These are phyloP conservation scores for Fomes fomentarius DNA, from an alignment of 1,284 basidiomycete species.

Conservation along the genomic window DNA sequence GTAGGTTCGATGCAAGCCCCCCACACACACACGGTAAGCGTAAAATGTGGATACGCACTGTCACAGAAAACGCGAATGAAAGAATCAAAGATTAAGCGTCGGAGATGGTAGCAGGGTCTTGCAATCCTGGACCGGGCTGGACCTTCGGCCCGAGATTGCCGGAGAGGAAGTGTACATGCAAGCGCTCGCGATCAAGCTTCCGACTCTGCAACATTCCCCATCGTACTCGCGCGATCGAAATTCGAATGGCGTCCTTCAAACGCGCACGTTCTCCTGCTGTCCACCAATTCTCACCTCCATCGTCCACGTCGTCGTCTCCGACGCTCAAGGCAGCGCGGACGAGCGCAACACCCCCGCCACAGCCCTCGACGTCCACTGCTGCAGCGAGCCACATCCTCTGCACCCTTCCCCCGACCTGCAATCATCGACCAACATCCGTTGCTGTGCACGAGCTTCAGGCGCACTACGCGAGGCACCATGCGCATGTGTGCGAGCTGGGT, in stretches of 20 bases:
- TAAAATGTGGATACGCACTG: too few relatives aligned
- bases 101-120: too few relatives aligned
- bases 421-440: conserved; percentile 61
- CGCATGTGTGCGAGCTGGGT: conserved; percentile 74
- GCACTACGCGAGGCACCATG: conserved; percentile 84
- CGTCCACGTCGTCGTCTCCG: conserved; percentile 19
- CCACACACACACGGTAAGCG: too few relatives aligned
- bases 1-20: too few relatives aligned
- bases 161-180: background rate
- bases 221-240: background rate
- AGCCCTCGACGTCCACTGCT: conserved; percentile 13
- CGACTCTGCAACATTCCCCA: background rate
- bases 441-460: conserved; percentile 70
- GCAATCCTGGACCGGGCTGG: background rate
- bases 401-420: conserved; percentile 83
- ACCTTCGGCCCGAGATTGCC: background rate
- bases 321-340: conserved; percentile 28
- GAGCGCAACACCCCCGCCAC: conserved; percentile 21
- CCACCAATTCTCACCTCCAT: conserved; percentile 11
- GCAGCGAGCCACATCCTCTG: conserved; percentile 52
- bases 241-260: conserved; percentile 21
- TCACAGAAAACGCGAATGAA: too few relatives aligned
- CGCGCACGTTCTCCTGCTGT: conserved; percentile 10
- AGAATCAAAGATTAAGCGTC: too few relatives aligned
- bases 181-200: background rate